Evolutionary conservation across 352 stramenopile genomes (phyloP).

Genomic region (Thalassiosira allenii): DNA sequence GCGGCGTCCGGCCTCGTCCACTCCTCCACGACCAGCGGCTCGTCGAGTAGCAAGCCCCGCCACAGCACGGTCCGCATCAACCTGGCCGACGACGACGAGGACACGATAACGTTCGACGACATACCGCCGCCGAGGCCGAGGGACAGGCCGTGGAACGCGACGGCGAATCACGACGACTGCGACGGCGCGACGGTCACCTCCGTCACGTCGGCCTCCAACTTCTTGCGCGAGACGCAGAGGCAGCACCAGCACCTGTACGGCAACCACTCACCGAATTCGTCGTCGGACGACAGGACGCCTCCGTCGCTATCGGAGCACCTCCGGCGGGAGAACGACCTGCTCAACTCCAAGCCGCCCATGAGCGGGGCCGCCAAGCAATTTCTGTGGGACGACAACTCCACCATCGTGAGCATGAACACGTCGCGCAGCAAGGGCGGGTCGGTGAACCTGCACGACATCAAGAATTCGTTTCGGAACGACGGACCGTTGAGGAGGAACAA

Average conservation of each 20-base stretch:
- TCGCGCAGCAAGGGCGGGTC: not conserved
- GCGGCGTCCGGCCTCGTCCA: conserved; percentile 20
- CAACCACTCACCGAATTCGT: not conserved
- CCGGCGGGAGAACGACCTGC: too few species aligned
- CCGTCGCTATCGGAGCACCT: not conserved
- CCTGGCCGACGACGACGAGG: not conserved
- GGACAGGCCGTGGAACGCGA: not conserved
- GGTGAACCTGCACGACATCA: conserved; percentile 50
- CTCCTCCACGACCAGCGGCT: not conserved
- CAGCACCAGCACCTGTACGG: not conserved
- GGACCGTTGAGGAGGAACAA: not conserved
- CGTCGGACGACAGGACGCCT: not conserved
- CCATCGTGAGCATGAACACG: not conserved
- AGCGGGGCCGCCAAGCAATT: conserved; percentile 30
- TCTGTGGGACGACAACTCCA: conserved; percentile 32
- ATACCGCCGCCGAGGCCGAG: not conserved
- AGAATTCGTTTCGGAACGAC: conserved; percentile 16
- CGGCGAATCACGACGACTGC: not conserved
- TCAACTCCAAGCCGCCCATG: not conserved
- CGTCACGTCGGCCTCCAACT: conserved; percentile 10
- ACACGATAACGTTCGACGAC: not conserved
- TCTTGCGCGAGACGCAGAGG: conserved; percentile 11
- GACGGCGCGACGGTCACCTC: not conserved
- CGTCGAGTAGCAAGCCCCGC: not conserved
- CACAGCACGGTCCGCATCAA: not conserved